Percentiles rank a stretch among this genome's conserved stretches.
phyloP scores from a whole-genome alignment of 208 protist species.

The Leishmania braziliensis region DNA sequence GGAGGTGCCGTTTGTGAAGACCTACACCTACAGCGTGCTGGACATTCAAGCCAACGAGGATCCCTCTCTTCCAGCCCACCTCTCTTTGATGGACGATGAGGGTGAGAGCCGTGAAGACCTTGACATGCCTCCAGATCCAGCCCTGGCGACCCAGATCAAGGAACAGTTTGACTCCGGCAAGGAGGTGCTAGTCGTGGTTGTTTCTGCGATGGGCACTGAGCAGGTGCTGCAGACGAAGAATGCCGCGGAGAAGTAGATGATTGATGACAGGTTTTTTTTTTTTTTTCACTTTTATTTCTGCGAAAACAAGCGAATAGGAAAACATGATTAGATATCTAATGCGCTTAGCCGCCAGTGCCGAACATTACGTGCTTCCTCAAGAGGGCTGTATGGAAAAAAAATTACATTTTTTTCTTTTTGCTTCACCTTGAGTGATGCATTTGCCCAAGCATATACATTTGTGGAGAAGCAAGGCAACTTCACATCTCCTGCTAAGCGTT shows the following conservation, averaged over 20 bases:
- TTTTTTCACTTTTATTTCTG: not conserved
- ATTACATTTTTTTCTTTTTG: not conserved
- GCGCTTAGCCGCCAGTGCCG: not conserved
- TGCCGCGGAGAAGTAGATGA: conserved; percentile 67
- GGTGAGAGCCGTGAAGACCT: conserved; percentile 96
- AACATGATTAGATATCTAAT: not conserved
- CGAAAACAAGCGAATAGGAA: not conserved
- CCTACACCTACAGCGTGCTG: conserved; percentile 94
- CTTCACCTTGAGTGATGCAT: not conserved
- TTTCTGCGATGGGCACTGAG: conserved; percentile 96
- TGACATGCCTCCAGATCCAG: conserved; percentile 91
- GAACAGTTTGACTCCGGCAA: conserved; percentile 93
- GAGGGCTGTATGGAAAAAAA: not conserved
- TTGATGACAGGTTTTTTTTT: not conserved
- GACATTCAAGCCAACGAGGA: conserved; percentile 94
- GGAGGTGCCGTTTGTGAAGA: conserved; percentile 95
- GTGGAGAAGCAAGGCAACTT: not conserved
- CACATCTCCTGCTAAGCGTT: not conserved
- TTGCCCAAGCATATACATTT: not conserved
- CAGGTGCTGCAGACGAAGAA: conserved; percentile 94
- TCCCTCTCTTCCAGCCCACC: conserved; percentile 57
- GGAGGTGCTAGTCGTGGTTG: conserved; percentile 94
- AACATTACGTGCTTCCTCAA: not conserved
- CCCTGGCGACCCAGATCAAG: conserved; percentile 90
- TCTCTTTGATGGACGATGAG: conserved; percentile 93